Evolutionary conservation across 768 basidiomycete species (phyloP).

Genomic region (Suillus occidentalis): DNA sequence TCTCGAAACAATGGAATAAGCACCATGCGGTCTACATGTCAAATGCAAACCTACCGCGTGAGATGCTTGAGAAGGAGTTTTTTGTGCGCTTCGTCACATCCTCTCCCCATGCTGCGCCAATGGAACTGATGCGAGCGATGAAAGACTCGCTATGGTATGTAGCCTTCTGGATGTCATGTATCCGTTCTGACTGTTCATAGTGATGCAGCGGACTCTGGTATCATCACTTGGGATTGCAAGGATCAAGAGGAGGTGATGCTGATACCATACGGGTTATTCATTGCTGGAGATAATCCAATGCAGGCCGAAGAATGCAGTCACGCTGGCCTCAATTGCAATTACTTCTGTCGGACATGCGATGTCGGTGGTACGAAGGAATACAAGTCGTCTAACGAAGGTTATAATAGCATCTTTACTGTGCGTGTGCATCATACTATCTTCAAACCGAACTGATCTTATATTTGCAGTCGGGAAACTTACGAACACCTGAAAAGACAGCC

Average conservation of each 20-base stretch:
- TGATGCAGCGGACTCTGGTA: slow-evolving; percentile 1
- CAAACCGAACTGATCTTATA: background rate
- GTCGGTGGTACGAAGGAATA: slow-evolving; percentile 35
- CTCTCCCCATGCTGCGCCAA: background rate
- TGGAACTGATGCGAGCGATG: background rate
- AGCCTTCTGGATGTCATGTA: background rate
- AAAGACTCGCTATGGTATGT: background rate
- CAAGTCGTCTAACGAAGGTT: slow-evolving; percentile 36
- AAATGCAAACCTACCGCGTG: background rate
- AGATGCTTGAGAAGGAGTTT: background rate
- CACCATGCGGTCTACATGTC: background rate
- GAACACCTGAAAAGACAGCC: slow-evolving; percentile 11
- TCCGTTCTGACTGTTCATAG: background rate
- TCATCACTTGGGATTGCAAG: slow-evolving; percentile 31
- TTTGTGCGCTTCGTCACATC: background rate
- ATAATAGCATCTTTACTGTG: slow-evolving; percentile 34
- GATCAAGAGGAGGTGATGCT: slow-evolving; percentile 21
- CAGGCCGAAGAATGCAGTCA: slow-evolving; percentile 27
- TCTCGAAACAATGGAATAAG: background rate
- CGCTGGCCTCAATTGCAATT: slow-evolving; percentile 41
- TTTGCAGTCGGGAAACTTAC: slow-evolving; percentile 3
- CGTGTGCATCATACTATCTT: background rate
- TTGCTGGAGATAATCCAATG: slow-evolving; percentile 39
- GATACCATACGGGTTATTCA: slow-evolving; percentile 23
- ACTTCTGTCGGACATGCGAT: slow-evolving; percentile 40